Conservation (phyloP, 139 green algal species). For the Pseudopediastrum boryanum region DNA sequence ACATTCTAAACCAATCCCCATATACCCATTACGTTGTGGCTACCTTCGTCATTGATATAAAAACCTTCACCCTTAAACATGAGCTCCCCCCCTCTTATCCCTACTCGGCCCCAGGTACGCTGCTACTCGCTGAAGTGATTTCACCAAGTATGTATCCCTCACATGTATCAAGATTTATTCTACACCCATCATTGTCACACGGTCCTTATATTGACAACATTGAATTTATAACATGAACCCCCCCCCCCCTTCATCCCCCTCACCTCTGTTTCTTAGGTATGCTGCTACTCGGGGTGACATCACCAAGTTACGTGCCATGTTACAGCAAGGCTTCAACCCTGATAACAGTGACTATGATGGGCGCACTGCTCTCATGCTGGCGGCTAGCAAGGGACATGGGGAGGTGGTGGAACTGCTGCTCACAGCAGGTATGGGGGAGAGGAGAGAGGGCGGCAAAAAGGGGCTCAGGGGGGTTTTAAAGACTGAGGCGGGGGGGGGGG, state of each 20-base stretch:
- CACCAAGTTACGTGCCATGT: conserved; percentile 47
- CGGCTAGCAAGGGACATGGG: conserved; percentile 50
- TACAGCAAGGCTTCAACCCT: conserved; percentile 54
- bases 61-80: neutral
- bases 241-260: neutral
- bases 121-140: neutral
- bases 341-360: conserved; percentile 48
- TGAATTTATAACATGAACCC: neutral
- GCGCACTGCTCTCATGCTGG: conserved; percentile 66
- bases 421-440: too few relatives aligned
- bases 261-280: conserved; percentile 19
- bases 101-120: neutral
- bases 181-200: neutral
- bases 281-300: conserved; percentile 43
- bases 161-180: neutral
- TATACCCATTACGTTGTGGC: neutral
- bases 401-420: conserved; percentile 54
- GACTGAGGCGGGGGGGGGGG: too few relatives aligned
- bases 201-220: neutral
- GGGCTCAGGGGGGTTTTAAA: too few relatives aligned
- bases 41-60: neutral
- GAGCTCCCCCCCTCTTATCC: neutral
- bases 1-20: too few relatives aligned
- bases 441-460: too few relatives aligned
- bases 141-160: neutral